These are phyloP conservation scores for Gaultheria prostrata DNA, from an alignment of 148 eudicot genomes.

Conservation along the genomic window DNA sequence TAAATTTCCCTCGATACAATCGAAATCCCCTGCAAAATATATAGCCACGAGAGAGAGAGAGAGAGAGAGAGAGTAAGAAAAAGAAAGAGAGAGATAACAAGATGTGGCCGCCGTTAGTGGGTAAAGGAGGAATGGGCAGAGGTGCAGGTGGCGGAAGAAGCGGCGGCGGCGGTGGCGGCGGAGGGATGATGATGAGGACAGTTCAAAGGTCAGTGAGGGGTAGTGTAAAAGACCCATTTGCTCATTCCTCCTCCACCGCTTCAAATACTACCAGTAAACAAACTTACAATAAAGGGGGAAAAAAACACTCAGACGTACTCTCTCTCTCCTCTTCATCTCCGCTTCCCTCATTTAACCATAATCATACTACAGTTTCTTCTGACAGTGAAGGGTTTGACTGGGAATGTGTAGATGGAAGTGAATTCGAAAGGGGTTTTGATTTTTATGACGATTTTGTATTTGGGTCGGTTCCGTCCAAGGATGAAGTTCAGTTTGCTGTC, in stretches of 20 bases:
- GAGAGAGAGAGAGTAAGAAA: not conserved
- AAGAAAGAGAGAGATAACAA: not conserved
- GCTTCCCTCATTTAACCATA: slow-evolving; percentile 19
- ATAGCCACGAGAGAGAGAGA: not conserved
- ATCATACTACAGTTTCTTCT: not conserved
- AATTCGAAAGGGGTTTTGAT: slow-evolving; percentile 2
- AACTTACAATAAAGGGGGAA: slow-evolving; percentile 1
- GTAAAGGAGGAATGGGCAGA: slow-evolving; percentile 11
- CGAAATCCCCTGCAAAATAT: not conserved
- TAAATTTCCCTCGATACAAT: not conserved
- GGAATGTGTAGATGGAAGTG: slow-evolving; percentile 39
- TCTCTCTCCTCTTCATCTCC: slow-evolving; percentile 24
- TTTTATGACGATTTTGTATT: slow-evolving; percentile 39
- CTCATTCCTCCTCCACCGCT: slow-evolving; percentile 11
- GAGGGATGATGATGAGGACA: slow-evolving; percentile 32
- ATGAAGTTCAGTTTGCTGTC: slow-evolving; percentile 56
- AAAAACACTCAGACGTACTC: not conserved
- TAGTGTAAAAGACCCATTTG: slow-evolving; percentile 29
- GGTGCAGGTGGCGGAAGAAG: slow-evolving; percentile 7
- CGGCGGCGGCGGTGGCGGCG: slow-evolving; percentile 24
- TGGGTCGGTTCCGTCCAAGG: slow-evolving; percentile 47
- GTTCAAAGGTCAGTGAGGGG: slow-evolving; percentile 36
- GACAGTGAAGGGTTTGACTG: slow-evolving; percentile 39
- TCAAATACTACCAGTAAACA: not conserved
- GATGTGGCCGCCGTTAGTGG: not conserved